Base-by-base conservation (phyloP, 2,329 filamentous ascomycete species). In the Bipolaris bicolor region DNA sequence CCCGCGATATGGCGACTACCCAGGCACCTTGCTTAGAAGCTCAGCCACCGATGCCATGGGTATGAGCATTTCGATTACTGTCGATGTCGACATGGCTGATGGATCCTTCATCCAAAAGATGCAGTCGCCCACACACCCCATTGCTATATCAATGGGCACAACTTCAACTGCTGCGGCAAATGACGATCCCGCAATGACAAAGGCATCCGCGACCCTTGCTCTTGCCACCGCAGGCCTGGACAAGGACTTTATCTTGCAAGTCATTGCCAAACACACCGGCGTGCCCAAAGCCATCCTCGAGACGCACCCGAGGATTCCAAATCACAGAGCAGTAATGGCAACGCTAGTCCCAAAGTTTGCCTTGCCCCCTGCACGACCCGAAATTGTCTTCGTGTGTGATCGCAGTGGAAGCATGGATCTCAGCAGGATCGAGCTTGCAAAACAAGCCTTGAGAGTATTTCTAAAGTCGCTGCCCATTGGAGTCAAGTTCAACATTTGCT, bases 351-450 rank as follows among this genome's bases (percentile, higher is more conserved):
- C 89, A 2, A 87, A 86, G 60, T 90, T 91, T 74, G 79, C 80
- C n/a, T 76, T 90, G 0, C 84, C 85, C 0, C 69, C 81, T 0
- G 78, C 81, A 7, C 76, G 73, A 16, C 83, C 83, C 0, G 89
- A 92, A 68, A 82, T 92, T 20, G 84, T 92, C 16, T 91, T 92
- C 63, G 77, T 92, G 4, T 88, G 87, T 53, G 90, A 92, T 70
- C 83, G 88, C 49, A 90, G 87, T 54, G 88, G 88, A 0, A 90
- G 87, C 57, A 90, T 90, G 88, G 24, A 40, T 0, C 68, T 73
- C 0, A 61, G 62, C 4, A 84, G 82, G 37, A 88, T 89, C 1
- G 60, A 64, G 0, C 81, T 86, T 31, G 78, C 88, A 3, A 76
- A 81, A 22, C 75, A 81, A 1, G 86, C 87, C 0, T 77, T 90